Evolutionary conservation across 2,329 filamentous ascomycete genomes (phyloP).

Genomic region (Rosellinia necatrix): DNA sequence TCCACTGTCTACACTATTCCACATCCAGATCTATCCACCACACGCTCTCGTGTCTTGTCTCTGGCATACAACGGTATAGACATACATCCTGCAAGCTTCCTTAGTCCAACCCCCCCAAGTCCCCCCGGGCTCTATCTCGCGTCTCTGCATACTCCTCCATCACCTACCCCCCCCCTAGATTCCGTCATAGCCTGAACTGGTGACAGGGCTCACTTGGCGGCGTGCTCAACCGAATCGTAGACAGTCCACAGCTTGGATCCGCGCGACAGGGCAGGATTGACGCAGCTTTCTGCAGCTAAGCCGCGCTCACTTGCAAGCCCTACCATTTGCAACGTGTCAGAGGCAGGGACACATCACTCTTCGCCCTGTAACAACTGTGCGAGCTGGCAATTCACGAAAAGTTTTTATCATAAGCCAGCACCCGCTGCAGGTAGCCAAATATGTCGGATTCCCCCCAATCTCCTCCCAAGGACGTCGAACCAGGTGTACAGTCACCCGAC

Average conservation of each 20-base stretch:
- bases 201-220: conserved; percentile 44
- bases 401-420: conserved; percentile 64
- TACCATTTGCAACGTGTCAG: conserved; percentile 64
- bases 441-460: conserved; percentile 88
- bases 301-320: conserved; percentile 56
- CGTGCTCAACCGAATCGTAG: conserved; percentile 35
- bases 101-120: conserved; percentile 19
- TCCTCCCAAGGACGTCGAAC: conserved; percentile 94
- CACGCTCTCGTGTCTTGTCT: conserved; percentile 16
- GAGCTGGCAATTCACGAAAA: conserved; percentile 60
- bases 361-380: conserved; percentile 56
- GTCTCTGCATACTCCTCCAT: conserved; percentile 30
- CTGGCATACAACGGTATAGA: conserved; percentile 23
- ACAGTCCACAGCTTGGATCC: conserved; percentile 40
- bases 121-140: conserved; percentile 14
- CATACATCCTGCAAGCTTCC: conserved; percentile 19
- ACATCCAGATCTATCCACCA: conserved; percentile 21
- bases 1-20: conserved; percentile 29
- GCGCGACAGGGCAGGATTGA: conserved; percentile 52
- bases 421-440: conserved; percentile 75
- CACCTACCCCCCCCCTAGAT: conserved; percentile 36
- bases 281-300: conserved; percentile 60
- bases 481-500: conserved; percentile 88
- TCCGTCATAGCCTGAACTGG: conserved; percentile 54
- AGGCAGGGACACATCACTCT: conserved; percentile 61